Percentiles rank a stretch among this genome's conserved stretches.
Evolutionary conservation across 176 grass and related monocot species (phyloP).

Genomic region (Chrysopogon serrulatus): DNA sequence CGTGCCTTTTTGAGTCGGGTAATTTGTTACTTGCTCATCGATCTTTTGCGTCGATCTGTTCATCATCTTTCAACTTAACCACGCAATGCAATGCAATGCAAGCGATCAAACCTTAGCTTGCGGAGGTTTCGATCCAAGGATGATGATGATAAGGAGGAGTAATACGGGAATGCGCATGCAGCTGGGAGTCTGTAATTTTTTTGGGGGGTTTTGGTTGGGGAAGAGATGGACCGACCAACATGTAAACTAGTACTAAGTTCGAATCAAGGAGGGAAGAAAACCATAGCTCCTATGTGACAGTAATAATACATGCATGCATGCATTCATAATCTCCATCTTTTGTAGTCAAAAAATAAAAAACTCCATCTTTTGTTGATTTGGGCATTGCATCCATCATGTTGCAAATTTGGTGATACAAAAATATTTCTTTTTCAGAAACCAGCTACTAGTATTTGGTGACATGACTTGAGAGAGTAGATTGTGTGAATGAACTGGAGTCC

Average conservation of each 20-base stretch:
- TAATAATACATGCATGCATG: slow-evolving; percentile 39
- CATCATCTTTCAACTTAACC: neutral
- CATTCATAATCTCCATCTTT: slow-evolving; percentile 6
- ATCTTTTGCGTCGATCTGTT: neutral
- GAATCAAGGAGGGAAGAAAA: slow-evolving; percentile 15
- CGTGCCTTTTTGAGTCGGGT: slow-evolving; percentile 24
- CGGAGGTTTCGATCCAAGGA: neutral
- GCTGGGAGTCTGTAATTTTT: slow-evolving; percentile 22
- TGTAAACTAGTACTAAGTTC: slow-evolving; percentile 47
- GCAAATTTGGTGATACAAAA: neutral
- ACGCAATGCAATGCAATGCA: neutral
- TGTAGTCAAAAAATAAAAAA: no score
- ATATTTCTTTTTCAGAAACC: neutral
- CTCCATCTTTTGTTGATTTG: slow-evolving; percentile 3
- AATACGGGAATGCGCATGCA: neutral
- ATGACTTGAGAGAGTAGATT: neutral
- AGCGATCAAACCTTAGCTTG: neutral
- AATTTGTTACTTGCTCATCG: neutral
- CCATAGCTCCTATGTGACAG: slow-evolving; percentile 20
- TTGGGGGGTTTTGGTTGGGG: slow-evolving; percentile 22
- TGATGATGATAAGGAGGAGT: neutral
- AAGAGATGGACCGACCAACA: slow-evolving; percentile 28
- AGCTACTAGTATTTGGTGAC: neutral
- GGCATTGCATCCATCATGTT: neutral
- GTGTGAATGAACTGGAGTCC: neutral